Evolutionary conservation across 1,139 yeast genomes (phyloP), one percentile per base, ranked within the genome.

Genomic region (Yamadazyma pseudoaaseri): DNA sequence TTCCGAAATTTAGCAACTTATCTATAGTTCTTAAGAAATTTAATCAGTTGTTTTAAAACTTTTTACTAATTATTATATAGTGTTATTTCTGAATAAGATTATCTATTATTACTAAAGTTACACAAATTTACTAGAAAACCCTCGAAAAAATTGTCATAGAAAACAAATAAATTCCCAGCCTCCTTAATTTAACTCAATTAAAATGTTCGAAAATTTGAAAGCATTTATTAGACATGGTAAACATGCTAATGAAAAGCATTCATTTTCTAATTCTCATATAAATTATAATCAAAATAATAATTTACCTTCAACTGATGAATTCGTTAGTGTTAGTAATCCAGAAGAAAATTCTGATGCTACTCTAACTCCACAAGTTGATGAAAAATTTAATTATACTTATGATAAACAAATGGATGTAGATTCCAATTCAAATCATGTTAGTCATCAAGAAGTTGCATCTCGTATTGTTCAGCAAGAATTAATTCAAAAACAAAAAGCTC

Each of bases 141-240:
- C n/a, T n/a, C n/a, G n/a, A n/a, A n/a, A n/a, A n/a, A n/a, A n/a
- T n/a, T n/a, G n/a, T n/a, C n/a, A n/a, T n/a, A n/a, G n/a, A n/a
- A n/a, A n/a, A n/a, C n/a, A n/a, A n/a, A n/a, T n/a, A n/a, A n/a
- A n/a, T n/a, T n/a, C n/a, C n/a, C n/a, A n/a, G n/a, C n/a, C n/a
- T n/a, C n/a, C n/a, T n/a, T n/a, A n/a, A n/a, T 18, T 18, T 12
- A 13, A 13, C 4, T 16, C n/a, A 23, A 28, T 28, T n/a, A 22
- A 4, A 33, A 70, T 70, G 75, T 68, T 70, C 54, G 72, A 65
- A 70, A 84, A 84, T 53, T 65, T 85, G 41, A 81, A 81, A 58
- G 86, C 87, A 47, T 83, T 85, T 54, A 85, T 86, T 40, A 79
- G 95, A 49, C 94, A 85, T 49, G 95, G 95, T 21, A 82, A 78